Conservation (phyloP, 202 grass and related monocot species). For the Miscanthus sacchariflorus region DNA sequence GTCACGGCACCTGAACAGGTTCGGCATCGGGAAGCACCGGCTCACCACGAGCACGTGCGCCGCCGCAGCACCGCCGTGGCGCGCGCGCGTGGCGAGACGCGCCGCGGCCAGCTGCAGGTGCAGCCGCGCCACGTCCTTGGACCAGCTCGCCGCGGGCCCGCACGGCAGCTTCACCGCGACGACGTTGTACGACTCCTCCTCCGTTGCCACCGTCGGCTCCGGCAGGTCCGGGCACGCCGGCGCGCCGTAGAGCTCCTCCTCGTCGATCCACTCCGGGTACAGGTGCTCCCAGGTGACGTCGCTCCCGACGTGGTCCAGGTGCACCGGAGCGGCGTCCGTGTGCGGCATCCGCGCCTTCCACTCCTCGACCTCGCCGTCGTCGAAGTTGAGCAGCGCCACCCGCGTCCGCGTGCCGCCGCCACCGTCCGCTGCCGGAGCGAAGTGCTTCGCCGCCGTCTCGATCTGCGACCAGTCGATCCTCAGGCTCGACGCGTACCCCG, state of each 20-base stretch:
- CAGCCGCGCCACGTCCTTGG: slow-evolving; percentile 74
- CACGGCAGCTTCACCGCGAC: slow-evolving; percentile 86
- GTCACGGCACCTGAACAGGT: slow-evolving; percentile 69
- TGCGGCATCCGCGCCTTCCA: slow-evolving; percentile 52
- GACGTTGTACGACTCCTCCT: slow-evolving; percentile 53
- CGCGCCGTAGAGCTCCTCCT: slow-evolving; percentile 62
- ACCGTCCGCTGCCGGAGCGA: not conserved
- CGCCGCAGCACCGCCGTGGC: not conserved
- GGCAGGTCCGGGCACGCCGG: slow-evolving; percentile 71
- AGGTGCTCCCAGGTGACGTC: slow-evolving; percentile 74
- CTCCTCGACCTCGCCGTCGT: slow-evolving; percentile 41
- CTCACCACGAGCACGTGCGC: slow-evolving; percentile 72
- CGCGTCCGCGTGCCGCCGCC: not conserved
- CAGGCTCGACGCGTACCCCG: slow-evolving; percentile 51
- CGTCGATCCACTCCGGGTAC: slow-evolving; percentile 89
- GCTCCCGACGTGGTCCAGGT: slow-evolving; percentile 41
- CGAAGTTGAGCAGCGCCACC: slow-evolving; percentile 71
- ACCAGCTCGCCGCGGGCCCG: slow-evolving; percentile 56
- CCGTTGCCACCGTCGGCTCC: not conserved
- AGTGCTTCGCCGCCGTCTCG: slow-evolving; percentile 24
- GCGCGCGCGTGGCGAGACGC: slow-evolving; percentile 2
- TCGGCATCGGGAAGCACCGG: slow-evolving; percentile 70
- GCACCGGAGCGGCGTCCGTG: slow-evolving; percentile 24
- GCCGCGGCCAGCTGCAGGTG: slow-evolving; percentile 78
- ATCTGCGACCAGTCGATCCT: slow-evolving; percentile 59